Conservation (phyloP, 1,139 yeast genomes). For the Hyphopichia pseudoburtonii region DNA sequence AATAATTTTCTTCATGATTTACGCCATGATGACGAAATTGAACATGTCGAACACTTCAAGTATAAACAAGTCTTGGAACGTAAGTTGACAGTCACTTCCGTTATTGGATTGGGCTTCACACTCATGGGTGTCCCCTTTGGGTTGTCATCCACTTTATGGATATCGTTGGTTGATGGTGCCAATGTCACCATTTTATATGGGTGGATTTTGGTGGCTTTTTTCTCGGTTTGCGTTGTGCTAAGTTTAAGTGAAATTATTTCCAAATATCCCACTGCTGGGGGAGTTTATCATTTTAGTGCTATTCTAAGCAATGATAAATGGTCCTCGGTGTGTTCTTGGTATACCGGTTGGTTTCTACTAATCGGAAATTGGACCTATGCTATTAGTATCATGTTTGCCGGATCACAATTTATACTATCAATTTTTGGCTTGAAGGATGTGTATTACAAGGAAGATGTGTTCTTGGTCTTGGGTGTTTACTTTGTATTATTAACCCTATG, state of each 20-base stretch:
- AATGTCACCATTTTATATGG: slow-evolving; percentile 72
- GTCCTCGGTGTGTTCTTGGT: slow-evolving; percentile 63
- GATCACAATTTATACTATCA: slow-evolving; percentile 68
- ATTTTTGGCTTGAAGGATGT: slow-evolving; percentile 61
- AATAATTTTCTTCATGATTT: slow-evolving; percentile 19
- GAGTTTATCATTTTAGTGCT: slow-evolving; percentile 75
- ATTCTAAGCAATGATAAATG: slow-evolving; percentile 59
- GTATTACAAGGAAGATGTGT: slow-evolving; percentile 56
- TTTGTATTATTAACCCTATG: slow-evolving; percentile 55
- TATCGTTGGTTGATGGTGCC: slow-evolving; percentile 70
- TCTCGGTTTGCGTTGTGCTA: slow-evolving; percentile 61
- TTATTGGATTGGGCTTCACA: slow-evolving; percentile 73
- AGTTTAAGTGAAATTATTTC: slow-evolving; percentile 72
- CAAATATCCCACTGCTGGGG: slow-evolving; percentile 73
- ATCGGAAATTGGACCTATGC: slow-evolving; percentile 79
- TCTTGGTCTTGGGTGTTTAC: slow-evolving; percentile 57
- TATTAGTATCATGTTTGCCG: slow-evolving; percentile 70
- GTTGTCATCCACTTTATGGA: slow-evolving; percentile 66
- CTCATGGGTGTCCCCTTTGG: slow-evolving; percentile 81
- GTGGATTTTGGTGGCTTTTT: slow-evolving; percentile 62
- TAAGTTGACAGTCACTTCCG: slow-evolving; percentile 63
- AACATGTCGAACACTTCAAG: slow-evolving; percentile 65
- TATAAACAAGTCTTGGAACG: slow-evolving; percentile 70
- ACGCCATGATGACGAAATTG: slow-evolving; percentile 42
- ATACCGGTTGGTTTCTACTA: slow-evolving; percentile 71